phyloP scores from a whole-genome alignment of 169 alveolate genomes.

The Plasmodium adleri region DNA sequence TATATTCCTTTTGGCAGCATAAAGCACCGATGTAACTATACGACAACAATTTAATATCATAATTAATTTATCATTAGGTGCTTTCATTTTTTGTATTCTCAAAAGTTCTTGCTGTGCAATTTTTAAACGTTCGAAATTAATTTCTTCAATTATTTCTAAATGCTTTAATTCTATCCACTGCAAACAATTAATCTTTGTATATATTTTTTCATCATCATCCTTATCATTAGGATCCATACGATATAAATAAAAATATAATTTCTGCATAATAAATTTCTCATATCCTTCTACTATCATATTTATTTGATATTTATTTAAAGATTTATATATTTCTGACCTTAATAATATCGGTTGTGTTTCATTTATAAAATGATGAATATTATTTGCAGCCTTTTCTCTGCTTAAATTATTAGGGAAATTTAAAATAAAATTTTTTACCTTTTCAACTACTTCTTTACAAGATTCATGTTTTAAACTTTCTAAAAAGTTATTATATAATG shows the following conservation, averaged over 20 bases:
- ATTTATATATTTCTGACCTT: conserved; percentile 72
- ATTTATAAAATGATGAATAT: conserved; percentile 78
- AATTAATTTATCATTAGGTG: conserved; percentile 86
- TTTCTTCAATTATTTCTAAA: conserved; percentile 73
- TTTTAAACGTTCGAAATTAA: conserved; percentile 26
- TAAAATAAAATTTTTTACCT: conserved; percentile 76
- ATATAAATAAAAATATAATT: conserved; percentile 74
- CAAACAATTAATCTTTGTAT: conserved; percentile 80
- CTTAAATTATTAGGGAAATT: conserved; percentile 76
- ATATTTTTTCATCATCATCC: conserved; percentile 81
- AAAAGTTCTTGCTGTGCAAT: conserved; percentile 56
- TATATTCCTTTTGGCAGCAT: conserved; percentile 60
- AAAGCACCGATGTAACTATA: conserved; percentile 79
- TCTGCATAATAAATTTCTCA: conserved; percentile 78
- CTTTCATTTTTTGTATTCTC: conserved; percentile 74
- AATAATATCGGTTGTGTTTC: conserved; percentile 53
- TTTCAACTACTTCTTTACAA: conserved; percentile 84
- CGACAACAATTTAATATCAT: conserved; percentile 84
- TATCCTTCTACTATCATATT: conserved; percentile 45
- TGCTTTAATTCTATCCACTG: conserved; percentile 84
- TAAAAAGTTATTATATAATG: conserved; percentile 86
- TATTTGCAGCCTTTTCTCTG: conserved; percentile 83
- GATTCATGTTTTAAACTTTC: conserved; percentile 85
- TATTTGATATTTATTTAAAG: conserved; percentile 72
- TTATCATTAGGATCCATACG: conserved; percentile 82